These are phyloP conservation scores for Debaryomyces castellii DNA, from an alignment of 805 yeast genomes.

Conservation along the genomic window DNA sequence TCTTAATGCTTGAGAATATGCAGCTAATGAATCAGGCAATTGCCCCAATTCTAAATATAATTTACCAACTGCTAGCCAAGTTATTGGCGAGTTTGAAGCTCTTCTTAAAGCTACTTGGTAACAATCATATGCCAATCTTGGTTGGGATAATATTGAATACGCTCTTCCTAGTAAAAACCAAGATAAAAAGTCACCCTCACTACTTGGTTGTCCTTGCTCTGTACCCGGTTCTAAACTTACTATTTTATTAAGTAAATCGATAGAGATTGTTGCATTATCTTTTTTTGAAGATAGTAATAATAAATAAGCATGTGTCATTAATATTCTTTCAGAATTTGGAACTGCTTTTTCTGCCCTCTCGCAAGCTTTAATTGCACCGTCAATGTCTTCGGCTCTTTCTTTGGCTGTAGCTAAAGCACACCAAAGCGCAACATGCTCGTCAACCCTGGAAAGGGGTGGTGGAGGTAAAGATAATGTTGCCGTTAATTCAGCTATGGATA, in stretches of 20 bases:
- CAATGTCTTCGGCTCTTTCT: slow-evolving; percentile 50
- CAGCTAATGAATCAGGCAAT: slow-evolving; percentile 63
- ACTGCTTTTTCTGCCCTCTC: slow-evolving; percentile 46
- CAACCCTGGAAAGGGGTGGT: slow-evolving; percentile 43
- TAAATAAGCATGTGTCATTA: slow-evolving; percentile 50
- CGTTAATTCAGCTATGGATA: slow-evolving; percentile 49
- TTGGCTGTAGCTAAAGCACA: slow-evolving; percentile 51
- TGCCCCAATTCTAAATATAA: slow-evolving; percentile 59
- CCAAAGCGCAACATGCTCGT: slow-evolving; percentile 53
- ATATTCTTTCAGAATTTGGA: slow-evolving; percentile 44
- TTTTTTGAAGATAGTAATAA: slow-evolving; percentile 23
- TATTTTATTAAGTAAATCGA: slow-evolving; percentile 33
- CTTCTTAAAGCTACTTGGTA: slow-evolving; percentile 54
- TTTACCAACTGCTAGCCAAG: slow-evolving; percentile 68
- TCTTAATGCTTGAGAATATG: slow-evolving; percentile 64
- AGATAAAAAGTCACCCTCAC: slow-evolving; percentile 53
- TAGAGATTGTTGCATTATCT: slow-evolving; percentile 34
- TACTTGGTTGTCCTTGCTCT: slow-evolving; percentile 15
- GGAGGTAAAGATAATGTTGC: slow-evolving; percentile 52
- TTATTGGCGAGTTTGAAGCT: slow-evolving; percentile 53
- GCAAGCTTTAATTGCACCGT: slow-evolving; percentile 50
- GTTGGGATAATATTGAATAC: slow-evolving; percentile 44
- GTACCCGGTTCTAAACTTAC: slow-evolving; percentile 22
- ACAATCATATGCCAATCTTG: slow-evolving; percentile 53
- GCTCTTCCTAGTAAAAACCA: slow-evolving; percentile 58